A percentile compares a stretch with the other conserved stretches of the same genome.
These are phyloP conservation scores for Prunus fruticosa DNA, from an alignment of 306 rosid genomes.

Conservation along the genomic window DNA sequence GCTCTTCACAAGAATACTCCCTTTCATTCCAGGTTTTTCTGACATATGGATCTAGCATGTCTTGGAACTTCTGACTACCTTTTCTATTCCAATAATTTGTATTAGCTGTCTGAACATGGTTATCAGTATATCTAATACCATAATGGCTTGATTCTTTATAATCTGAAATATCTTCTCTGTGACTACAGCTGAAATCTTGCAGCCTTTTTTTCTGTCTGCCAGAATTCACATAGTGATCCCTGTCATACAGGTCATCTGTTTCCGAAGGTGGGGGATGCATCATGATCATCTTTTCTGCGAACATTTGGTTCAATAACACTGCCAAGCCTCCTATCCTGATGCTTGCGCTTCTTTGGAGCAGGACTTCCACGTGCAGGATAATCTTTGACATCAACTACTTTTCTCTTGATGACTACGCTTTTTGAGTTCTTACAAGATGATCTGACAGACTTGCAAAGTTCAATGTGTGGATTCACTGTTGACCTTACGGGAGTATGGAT, in stretches of 20 bases:
- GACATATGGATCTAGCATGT: conserved; percentile 24
- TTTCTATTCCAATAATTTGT: conserved; percentile 26
- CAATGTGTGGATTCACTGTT: conserved; percentile 25
- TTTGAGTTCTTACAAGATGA: conserved; percentile 31
- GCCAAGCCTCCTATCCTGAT: conserved; percentile 20
- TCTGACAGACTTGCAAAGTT: conserved; percentile 31
- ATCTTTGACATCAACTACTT: conserved; percentile 31
- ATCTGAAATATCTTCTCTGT: conserved; percentile 35
- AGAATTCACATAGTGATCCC: conserved; percentile 25
- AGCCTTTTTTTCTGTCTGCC: conserved; percentile 30
- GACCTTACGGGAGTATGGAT: conserved; percentile 33
- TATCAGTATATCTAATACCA: conserved; percentile 34
- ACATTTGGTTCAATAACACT: conserved; percentile 22
- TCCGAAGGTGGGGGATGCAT: conserved; percentile 25
- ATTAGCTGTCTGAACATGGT: conserved; percentile 8
- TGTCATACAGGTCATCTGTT: conserved; percentile 30
- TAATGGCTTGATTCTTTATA: conserved; percentile 30
- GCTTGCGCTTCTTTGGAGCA: conserved; percentile 29
- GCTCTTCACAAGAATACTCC: conserved; percentile 31
- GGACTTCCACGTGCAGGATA: conserved; percentile 37
- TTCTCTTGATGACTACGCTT: conserved; percentile 23
- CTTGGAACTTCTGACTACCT: conserved; percentile 27
- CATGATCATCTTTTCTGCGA: conserved; percentile 24
- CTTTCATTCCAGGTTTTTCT: conserved; percentile 29
- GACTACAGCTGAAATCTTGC: conserved; percentile 23